Percentiles rank a stretch among this genome's conserved stretches.
Evolutionary conservation across 2,329 filamentous ascomycete species (phyloP).

Genomic region (Didymellaceae sp.): DNA sequence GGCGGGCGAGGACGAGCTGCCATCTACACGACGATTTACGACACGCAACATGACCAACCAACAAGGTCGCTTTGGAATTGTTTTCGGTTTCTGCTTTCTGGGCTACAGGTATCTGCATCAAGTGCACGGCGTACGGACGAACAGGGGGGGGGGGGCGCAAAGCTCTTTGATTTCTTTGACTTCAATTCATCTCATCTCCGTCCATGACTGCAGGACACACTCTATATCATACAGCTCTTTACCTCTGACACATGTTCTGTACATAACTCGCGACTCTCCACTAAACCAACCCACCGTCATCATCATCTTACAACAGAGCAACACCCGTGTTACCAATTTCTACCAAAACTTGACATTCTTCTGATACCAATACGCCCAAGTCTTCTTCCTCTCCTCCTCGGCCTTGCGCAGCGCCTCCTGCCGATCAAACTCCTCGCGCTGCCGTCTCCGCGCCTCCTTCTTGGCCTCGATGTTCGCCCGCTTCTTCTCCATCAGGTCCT

Average conservation of each 20-base stretch:
- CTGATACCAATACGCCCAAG: conserved; percentile 46
- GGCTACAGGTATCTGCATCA: conserved; percentile 8
- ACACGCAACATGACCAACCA: conserved; percentile 16
- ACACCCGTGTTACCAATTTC: background rate
- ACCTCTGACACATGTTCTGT: conserved; percentile 30
- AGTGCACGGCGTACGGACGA: conserved; percentile 14
- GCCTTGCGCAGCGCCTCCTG: conserved; percentile 32
- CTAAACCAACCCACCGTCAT: background rate
- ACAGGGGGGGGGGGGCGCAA: background rate
- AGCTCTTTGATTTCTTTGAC: background rate
- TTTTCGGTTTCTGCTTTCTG: too few relatives aligned
- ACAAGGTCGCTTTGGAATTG: background rate
- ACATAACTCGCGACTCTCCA: conserved; percentile 14
- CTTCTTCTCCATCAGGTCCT: conserved; percentile 80
- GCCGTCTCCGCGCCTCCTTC: conserved; percentile 53
- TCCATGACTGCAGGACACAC: conserved; percentile 7
- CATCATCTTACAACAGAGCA: background rate
- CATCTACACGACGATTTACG: conserved; percentile 30
- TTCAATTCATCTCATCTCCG: background rate
- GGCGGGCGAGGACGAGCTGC: background rate
- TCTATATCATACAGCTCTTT: conserved; percentile 21
- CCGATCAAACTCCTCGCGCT: conserved; percentile 52
- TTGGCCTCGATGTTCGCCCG: conserved; percentile 59
- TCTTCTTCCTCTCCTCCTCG: conserved; percentile 45
- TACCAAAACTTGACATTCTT: conserved; percentile 49